Conservation (phyloP, 225 moss, liverwort and hornwort species). For the Physcomitrium patens region DNA sequence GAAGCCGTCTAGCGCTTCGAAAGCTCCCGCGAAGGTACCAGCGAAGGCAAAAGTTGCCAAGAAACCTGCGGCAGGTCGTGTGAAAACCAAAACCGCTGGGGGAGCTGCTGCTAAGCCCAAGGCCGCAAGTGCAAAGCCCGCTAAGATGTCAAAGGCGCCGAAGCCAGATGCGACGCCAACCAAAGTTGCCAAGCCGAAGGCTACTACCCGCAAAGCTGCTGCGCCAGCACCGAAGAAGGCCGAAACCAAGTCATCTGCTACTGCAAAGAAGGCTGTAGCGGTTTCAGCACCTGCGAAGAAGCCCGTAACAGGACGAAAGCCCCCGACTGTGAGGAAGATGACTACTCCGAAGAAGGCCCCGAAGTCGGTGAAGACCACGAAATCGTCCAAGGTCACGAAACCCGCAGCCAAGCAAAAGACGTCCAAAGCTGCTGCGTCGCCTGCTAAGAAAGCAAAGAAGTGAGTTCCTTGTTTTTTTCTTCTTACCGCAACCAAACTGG, state of each 20-base stretch:
- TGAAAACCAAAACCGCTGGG: slow-evolving; percentile 45
- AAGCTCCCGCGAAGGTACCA: slow-evolving; percentile 26
- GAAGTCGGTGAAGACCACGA: slow-evolving; percentile 41
- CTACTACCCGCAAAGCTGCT: slow-evolving; percentile 30
- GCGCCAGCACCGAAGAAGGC: slow-evolving; percentile 38
- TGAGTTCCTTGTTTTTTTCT: slow-evolving; percentile 31
- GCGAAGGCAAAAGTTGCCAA: slow-evolving; percentile 44
- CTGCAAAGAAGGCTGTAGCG: slow-evolving; percentile 40
- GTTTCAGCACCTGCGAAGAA: slow-evolving; percentile 37
- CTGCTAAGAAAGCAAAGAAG: slow-evolving; percentile 65
- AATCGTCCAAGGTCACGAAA: slow-evolving; percentile 47
- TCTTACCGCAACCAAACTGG: slow-evolving; percentile 20
- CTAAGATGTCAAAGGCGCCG: slow-evolving; percentile 31
- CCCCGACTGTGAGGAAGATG: slow-evolving; percentile 49
- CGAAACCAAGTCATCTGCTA: slow-evolving; percentile 32
- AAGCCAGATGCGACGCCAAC: slow-evolving; percentile 41
- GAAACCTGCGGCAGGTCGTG: slow-evolving; percentile 59
- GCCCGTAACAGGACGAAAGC: slow-evolving; percentile 37
- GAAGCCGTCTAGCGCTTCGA: slow-evolving; percentile 43
- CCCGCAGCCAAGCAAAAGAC: slow-evolving; percentile 59
- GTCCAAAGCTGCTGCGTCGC: slow-evolving; percentile 40
- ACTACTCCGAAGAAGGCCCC: slow-evolving; percentile 61
- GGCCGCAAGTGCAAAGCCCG: slow-evolving; percentile 2
- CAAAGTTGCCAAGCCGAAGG: slow-evolving; percentile 27
- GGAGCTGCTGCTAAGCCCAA: slow-evolving; percentile 35